phyloP scores from a whole-genome alignment of 371 early-diverging fungal species.

The Conidiobolus incongruus region DNA sequence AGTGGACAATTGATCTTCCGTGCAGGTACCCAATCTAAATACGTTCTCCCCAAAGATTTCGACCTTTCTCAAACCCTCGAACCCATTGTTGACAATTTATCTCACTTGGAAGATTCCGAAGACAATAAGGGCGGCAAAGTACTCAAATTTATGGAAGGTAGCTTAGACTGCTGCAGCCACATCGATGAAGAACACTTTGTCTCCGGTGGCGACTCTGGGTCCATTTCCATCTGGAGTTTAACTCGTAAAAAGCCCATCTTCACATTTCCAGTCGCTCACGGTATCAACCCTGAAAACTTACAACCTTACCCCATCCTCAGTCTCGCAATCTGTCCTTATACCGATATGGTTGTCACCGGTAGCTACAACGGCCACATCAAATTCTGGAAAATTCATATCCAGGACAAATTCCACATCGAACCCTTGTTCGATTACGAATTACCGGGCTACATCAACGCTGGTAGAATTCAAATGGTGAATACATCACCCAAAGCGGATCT shows the following conservation, averaged over 20 bases:
- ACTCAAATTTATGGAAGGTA: constrained; percentile 27
- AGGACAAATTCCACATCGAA: constrained; percentile 36
- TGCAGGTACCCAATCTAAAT: constrained; percentile 20
- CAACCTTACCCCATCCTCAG: constrained; percentile 67
- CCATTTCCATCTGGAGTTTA: constrained; percentile 48
- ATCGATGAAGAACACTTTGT: constrained; percentile 79
- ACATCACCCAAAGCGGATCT: neutral
- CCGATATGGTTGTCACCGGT: constrained; percentile 77
- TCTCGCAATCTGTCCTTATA: constrained; percentile 51
- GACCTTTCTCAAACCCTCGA: constrained; percentile 8
- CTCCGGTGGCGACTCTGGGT: constrained; percentile 76
- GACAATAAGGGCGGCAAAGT: constrained; percentile 8
- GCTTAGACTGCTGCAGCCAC: constrained; percentile 67
- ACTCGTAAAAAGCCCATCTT: constrained; percentile 77
- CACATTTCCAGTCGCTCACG: constrained; percentile 54
- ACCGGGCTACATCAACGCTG: constrained; percentile 15
- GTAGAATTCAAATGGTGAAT: constrained; percentile 7
- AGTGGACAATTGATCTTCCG: constrained; percentile 84
- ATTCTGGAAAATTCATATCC: constrained; percentile 53
- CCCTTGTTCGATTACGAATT: constrained; percentile 15
- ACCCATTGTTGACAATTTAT: neutral
- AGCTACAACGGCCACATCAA: constrained; percentile 52
- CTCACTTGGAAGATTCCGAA: constrained; percentile 2
- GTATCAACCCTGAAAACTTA: constrained; percentile 20
- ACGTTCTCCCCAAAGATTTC: too few relatives aligned